A percentile compares a stretch with the other conserved stretches of the same genome.
Conservation (phyloP, 2,329 filamentous ascomycete genomes). For the Rhynchosporium agropyri region DNA sequence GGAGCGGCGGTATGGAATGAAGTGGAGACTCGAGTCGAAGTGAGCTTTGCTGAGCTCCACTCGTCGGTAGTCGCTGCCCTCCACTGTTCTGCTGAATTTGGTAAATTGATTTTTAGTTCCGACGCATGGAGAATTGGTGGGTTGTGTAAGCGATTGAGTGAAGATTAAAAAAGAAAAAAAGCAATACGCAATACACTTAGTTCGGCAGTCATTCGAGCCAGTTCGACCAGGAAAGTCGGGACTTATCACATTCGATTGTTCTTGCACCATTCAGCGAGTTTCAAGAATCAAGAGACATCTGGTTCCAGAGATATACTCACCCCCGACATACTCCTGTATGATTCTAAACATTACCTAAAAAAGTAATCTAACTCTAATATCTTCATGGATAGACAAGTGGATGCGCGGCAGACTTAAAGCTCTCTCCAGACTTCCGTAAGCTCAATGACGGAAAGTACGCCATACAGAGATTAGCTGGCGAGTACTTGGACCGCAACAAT, state of each 20-base stretch:
- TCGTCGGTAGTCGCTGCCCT: slow-evolving; percentile 59
- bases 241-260: slow-evolving; percentile 39
- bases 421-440: not conserved
- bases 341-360: too few relatives aligned
- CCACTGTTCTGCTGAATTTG: slow-evolving; percentile 59
- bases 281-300: slow-evolving; percentile 58
- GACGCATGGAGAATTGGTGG: slow-evolving; percentile 59
- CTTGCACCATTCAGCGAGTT: slow-evolving; percentile 54
- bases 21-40: slow-evolving; percentile 53
- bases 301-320: slow-evolving; percentile 43
- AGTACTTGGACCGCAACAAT: not conserved
- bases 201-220: slow-evolving; percentile 60
- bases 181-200: slow-evolving; percentile 62
- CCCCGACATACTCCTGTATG: too few relatives aligned
- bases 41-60: slow-evolving; percentile 55
- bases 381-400: not conserved
- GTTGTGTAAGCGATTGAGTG: slow-evolving; percentile 64
- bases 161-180: slow-evolving; percentile 56
- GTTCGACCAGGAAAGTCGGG: slow-evolving; percentile 51
- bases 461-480: not conserved
- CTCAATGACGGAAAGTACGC: not conserved
- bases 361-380: too few relatives aligned
- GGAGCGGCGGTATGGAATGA: slow-evolving; percentile 57
- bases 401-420: not conserved
- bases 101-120: slow-evolving; percentile 57